phyloP scores from a whole-genome alignment of 2,329 filamentous ascomycete species.

The Knufia petricola region DNA sequence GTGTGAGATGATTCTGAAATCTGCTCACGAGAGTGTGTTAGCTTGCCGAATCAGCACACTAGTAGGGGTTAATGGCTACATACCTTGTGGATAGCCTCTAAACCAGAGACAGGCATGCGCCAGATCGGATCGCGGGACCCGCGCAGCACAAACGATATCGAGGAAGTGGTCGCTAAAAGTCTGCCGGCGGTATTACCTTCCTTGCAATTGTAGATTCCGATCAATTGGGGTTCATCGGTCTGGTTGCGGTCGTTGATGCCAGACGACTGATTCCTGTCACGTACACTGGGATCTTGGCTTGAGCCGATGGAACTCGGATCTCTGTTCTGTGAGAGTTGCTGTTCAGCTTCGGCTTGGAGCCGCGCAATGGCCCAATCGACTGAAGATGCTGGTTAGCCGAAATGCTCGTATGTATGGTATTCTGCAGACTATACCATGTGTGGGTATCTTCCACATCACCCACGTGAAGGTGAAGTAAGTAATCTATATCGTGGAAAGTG shows the following conservation, averaged over 20 bases:
- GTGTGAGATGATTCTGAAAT: background rate
- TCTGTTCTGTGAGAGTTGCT: background rate
- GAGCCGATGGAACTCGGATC: background rate
- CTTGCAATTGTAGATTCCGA: constrained; percentile 7
- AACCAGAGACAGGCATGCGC: background rate
- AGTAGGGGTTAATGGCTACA: no score
- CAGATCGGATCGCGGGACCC: background rate
- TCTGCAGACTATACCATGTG: constrained; percentile 10
- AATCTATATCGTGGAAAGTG: constrained; percentile 11
- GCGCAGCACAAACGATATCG: constrained; percentile 5
- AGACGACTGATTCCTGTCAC: background rate
- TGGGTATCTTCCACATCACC: constrained; percentile 14
- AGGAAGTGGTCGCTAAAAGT: constrained; percentile 6
- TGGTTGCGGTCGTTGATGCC: background rate
- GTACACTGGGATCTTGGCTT: background rate
- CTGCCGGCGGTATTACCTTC: background rate
- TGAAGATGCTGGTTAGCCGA: background rate
- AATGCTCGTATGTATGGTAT: background rate
- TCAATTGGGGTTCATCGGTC: background rate
- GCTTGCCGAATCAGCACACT: background rate
- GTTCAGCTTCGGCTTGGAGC: constrained; percentile 11
- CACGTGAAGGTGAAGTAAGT: constrained; percentile 10
- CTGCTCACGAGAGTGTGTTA: background rate
- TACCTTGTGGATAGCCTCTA: constrained; percentile 7
- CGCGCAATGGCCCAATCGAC: constrained; percentile 15